Evolutionary conservation across 192 early-diverging fungal species (phyloP).

Genomic region (Backusella australiensis): DNA sequence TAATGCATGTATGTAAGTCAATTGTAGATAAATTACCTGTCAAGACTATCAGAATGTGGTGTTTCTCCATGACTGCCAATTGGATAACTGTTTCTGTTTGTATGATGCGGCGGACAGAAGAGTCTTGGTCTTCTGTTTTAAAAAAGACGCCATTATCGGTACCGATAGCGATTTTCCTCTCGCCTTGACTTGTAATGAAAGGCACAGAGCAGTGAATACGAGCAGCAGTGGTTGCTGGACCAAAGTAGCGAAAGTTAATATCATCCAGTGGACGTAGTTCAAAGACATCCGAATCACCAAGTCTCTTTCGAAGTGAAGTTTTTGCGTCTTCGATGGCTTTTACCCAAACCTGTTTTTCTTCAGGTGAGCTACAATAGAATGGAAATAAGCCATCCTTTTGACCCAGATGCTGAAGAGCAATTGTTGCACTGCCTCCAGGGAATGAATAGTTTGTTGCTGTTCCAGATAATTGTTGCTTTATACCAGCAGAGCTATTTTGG

Average conservation of each 20-base stretch:
- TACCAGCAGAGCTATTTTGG: not conserved
- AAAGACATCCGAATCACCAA: constrained; percentile 43
- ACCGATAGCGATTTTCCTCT: constrained; percentile 72
- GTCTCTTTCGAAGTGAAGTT: constrained; percentile 30
- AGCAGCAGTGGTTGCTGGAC: constrained; percentile 25
- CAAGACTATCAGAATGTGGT: constrained; percentile 78
- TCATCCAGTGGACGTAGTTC: constrained; percentile 52
- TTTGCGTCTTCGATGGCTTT: constrained; percentile 75
- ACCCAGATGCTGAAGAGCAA: constrained; percentile 25
- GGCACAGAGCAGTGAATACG: constrained; percentile 56
- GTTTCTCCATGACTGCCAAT: constrained; percentile 79
- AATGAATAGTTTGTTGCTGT: not conserved
- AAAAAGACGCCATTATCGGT: constrained; percentile 82
- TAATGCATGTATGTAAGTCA: not conserved
- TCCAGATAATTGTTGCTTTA: not conserved
- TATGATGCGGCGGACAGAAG: constrained; percentile 55
- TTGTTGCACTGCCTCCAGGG: not conserved
- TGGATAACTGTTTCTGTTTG: constrained; percentile 75
- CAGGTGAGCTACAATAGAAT: constrained; percentile 65
- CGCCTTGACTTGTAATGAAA: constrained; percentile 34
- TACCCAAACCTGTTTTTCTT: constrained; percentile 78
- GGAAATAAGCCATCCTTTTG: constrained; percentile 52
- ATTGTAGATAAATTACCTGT: constrained; percentile 52
- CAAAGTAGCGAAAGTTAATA: constrained; percentile 38
- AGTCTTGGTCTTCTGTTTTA: constrained; percentile 44